These are phyloP conservation scores for Chlamydomonas schloesseri DNA, from an alignment of 139 green algal genomes.

Conservation along the genomic window DNA sequence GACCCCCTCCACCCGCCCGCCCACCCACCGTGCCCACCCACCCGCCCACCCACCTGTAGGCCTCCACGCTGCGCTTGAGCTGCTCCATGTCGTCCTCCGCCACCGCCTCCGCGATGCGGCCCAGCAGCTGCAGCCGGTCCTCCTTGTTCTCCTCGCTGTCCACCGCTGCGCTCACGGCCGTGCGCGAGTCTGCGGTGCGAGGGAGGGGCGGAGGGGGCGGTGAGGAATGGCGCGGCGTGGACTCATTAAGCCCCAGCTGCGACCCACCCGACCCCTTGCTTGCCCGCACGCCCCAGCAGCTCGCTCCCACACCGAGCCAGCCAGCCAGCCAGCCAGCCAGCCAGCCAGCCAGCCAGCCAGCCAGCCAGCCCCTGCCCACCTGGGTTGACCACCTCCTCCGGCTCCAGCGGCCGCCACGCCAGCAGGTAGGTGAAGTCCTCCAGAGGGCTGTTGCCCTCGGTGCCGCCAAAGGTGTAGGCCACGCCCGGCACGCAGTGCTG, in stretches of 20 bases:
- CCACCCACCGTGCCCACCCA: not conserved
- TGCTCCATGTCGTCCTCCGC: slow-evolving; percentile 20
- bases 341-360: too few species aligned
- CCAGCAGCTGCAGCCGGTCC: slow-evolving; percentile 11
- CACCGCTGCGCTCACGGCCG: too few species aligned
- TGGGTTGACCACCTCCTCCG: not conserved
- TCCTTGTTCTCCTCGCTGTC: not conserved
- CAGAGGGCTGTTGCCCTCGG: slow-evolving; percentile 2
- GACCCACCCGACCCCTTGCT: too few species aligned
- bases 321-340: too few species aligned
- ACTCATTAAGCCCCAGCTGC: too few species aligned
- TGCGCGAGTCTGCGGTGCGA: not conserved
- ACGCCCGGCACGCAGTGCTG: slow-evolving; percentile 11
- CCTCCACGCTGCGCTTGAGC: not conserved
- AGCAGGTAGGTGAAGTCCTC: slow-evolving; percentile 29
- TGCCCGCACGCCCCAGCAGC: too few species aligned
- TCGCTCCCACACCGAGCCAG: too few species aligned
- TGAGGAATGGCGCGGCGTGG: too few species aligned
- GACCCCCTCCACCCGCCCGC: too few species aligned
- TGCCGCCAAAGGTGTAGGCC: not conserved
- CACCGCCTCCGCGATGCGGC: not conserved
- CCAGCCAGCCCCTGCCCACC: not conserved
- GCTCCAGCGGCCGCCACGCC: slow-evolving; percentile 1
- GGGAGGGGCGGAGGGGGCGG: too few species aligned
- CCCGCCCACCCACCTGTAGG: not conserved